Conservation (phyloP, 208 protist genomes). For the Balamuthia mandrillaris region DNA sequence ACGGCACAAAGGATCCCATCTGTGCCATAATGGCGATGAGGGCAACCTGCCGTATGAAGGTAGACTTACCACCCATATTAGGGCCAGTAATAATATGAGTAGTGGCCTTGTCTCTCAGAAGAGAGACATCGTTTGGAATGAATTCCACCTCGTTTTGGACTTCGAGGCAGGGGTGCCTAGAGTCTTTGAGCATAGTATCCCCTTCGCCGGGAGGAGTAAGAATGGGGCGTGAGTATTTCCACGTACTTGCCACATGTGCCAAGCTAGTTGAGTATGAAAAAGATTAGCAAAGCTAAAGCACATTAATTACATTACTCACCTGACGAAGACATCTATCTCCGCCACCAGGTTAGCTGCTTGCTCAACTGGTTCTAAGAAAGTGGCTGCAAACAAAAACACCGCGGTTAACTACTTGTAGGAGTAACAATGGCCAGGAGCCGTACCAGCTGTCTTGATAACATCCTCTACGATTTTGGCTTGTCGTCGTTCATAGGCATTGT, state of each 20-base stretch:
- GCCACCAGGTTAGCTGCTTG: background rate
- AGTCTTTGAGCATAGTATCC: slow-evolving; percentile 22
- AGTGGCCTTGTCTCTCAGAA: slow-evolving; percentile 26
- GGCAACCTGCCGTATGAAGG: slow-evolving; percentile 94
- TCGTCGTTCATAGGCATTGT: slow-evolving; percentile 5
- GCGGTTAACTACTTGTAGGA: background rate
- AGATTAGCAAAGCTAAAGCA: background rate
- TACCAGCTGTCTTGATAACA: background rate
- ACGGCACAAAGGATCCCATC: slow-evolving; percentile 97
- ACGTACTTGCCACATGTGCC: slow-evolving; percentile 1
- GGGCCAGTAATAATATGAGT: slow-evolving; percentile 82
- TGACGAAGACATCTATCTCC: slow-evolving; percentile 25
- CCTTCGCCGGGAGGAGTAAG: background rate
- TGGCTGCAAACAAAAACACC: background rate
- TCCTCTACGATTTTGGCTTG: slow-evolving; percentile 14
- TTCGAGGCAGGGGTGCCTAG: slow-evolving; percentile 82
- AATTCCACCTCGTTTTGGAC: slow-evolving; percentile 28
- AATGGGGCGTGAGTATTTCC: background rate
- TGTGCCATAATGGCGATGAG: slow-evolving; percentile 96
- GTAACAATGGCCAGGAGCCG: background rate
- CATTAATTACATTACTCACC: background rate
- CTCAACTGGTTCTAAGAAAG: slow-evolving; percentile 17
- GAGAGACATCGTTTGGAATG: background rate
- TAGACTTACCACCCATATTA: slow-evolving; percentile 98
- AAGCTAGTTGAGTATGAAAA: slow-evolving; percentile 9